Evolutionary conservation across 345 rosid species (phyloP).

Genomic region (Euphorbia pulcherrima): DNA sequence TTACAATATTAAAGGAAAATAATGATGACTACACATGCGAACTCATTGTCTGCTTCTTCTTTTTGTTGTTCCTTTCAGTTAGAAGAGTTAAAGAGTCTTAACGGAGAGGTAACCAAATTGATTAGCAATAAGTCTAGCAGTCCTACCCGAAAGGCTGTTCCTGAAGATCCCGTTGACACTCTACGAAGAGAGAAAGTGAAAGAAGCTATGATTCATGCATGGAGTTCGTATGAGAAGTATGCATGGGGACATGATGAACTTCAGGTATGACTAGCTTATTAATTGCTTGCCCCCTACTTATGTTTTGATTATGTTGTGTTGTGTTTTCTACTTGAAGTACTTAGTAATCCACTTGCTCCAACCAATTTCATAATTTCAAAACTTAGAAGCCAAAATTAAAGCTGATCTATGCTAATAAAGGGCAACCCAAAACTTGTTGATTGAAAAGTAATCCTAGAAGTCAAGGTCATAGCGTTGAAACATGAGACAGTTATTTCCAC

Average conservation of each 20-base stretch:
- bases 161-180: conserved; percentile 56
- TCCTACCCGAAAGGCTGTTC: conserved; percentile 21
- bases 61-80: conserved; percentile 26
- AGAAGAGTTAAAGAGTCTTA: conserved; percentile 19
- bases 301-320: neutral
- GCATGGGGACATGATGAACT: conserved; percentile 99
- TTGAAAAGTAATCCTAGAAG: neutral
- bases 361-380: neutral
- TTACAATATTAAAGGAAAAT: neutral
- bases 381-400: neutral
- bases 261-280: conserved; percentile 44
- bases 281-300: neutral
- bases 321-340: neutral
- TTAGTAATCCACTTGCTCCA: neutral
- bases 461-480: neutral
- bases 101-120: conserved; percentile 13
- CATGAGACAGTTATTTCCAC: neutral
- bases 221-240: conserved; percentile 92
- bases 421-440: too few species aligned
- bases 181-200: conserved; percentile 82
- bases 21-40: neutral
- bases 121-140: conserved; percentile 16
- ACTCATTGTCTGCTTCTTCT: neutral
- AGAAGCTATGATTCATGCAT: conserved; percentile 96
- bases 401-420: neutral